Evolutionary conservation across 2,329 filamentous ascomycete genomes (phyloP).

Genomic region (Cytospora mali): DNA sequence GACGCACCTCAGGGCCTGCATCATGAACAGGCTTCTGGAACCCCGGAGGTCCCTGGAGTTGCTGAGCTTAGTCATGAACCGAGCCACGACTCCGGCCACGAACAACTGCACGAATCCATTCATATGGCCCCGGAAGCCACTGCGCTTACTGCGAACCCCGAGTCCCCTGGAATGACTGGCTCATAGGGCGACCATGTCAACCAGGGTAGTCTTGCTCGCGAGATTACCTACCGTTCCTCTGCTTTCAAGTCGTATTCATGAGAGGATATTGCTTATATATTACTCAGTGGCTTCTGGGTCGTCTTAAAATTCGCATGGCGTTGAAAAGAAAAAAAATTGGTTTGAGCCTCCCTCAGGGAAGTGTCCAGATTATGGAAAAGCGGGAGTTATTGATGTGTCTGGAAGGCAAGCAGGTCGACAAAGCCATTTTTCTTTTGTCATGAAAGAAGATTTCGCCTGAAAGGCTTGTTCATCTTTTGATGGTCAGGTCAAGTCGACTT

Average conservation of each 20-base stretch:
- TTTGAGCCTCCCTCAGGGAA: not conserved
- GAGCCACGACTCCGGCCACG: slow-evolving; percentile 4
- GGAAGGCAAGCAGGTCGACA: not conserved
- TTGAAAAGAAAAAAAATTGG: not conserved
- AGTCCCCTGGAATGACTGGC: not conserved
- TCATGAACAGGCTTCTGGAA: slow-evolving; percentile 4
- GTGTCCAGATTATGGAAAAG: not conserved
- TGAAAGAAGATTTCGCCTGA: not conserved
- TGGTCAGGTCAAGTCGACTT: no score
- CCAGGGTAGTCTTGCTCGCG: not conserved
- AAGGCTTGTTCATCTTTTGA: not conserved
- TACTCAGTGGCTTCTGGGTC: not conserved
- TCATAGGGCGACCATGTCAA: not conserved
- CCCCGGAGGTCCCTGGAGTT: not conserved
- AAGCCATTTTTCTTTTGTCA: not conserved
- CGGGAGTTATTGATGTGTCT: not conserved
- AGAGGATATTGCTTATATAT: not conserved
- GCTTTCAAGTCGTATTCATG: not conserved
- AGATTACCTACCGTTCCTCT: not conserved
- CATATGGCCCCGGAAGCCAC: not conserved
- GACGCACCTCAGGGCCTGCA: slow-evolving; percentile 6
- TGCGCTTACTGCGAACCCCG: not conserved
- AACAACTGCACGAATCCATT: not conserved
- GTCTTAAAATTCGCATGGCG: not conserved
- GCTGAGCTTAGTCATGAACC: not conserved